Evolutionary conservation across 2,329 filamentous ascomycete species (phyloP).

Genomic region (Cytospora piceicola): DNA sequence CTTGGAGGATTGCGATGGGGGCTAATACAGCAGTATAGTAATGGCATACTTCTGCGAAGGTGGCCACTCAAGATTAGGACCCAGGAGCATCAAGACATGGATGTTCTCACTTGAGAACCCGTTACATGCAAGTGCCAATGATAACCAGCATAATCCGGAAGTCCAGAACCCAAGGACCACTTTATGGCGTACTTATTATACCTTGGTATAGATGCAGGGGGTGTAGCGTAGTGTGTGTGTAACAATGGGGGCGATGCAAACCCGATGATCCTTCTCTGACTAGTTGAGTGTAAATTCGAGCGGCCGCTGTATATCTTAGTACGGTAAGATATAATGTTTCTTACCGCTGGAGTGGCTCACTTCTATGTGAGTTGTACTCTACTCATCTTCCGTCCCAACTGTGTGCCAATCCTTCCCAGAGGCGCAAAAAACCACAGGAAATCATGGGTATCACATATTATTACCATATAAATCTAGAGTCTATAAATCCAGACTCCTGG

Average conservation of each 20-base stretch:
- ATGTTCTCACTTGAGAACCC: background rate
- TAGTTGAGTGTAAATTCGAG: too few species aligned
- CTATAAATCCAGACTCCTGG: background rate
- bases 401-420: background rate
- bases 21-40: background rate
- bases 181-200: too few species aligned
- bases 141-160: too few species aligned
- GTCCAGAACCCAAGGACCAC: too few species aligned
- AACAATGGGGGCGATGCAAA: background rate
- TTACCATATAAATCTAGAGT: constrained; percentile 7
- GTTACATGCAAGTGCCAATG: background rate
- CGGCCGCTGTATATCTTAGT: too few species aligned
- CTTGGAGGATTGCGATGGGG: background rate
- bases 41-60: background rate
- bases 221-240: background rate
- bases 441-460: constrained; percentile 19
- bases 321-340: background rate
- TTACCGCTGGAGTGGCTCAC: background rate
- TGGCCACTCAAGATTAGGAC: too few species aligned
- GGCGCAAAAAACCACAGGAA: background rate
- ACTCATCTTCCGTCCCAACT: background rate
- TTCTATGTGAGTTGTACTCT: background rate
- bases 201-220: background rate
- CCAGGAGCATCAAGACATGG: too few species aligned
- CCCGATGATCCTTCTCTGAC: background rate